A percentile compares a stretch with the other conserved stretches of the same genome.
phyloP scores from a whole-genome alignment of 1,139 yeast genomes.

The Diutina mesorugosa region DNA sequence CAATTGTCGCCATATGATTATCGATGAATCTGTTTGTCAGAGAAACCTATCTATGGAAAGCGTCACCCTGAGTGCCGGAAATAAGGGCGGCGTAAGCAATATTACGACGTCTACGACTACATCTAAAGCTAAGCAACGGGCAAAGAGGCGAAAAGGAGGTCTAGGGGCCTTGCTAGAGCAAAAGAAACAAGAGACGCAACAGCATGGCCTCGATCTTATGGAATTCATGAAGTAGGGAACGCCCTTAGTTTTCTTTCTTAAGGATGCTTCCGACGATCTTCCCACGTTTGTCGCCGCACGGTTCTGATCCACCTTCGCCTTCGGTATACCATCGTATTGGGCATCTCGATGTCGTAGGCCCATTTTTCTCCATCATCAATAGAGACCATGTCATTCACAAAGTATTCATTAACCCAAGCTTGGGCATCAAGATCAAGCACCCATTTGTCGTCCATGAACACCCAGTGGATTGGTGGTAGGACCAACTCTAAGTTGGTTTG shows the following conservation, averaged over 20 bases:
- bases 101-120: neutral
- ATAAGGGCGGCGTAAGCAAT: neutral
- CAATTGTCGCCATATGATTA: neutral
- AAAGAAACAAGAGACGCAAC: neutral
- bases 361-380: slow-evolving; percentile 63
- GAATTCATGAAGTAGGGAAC: slow-evolving; percentile 1
- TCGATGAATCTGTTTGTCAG: neutral
- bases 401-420: slow-evolving; percentile 41
- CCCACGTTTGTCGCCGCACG: neutral
- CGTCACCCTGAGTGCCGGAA: neutral
- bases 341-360: slow-evolving; percentile 47
- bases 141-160: neutral
- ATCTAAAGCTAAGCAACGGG: neutral
- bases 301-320: slow-evolving; percentile 8
- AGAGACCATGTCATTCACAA: slow-evolving; percentile 38
- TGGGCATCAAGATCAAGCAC: slow-evolving; percentile 43
- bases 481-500: slow-evolving; percentile 20
- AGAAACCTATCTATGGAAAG: too few relatives aligned
- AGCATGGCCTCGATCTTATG: neutral
- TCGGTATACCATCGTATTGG: slow-evolving; percentile 6
- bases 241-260: neutral
- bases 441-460: slow-evolving; percentile 38
- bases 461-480: slow-evolving; percentile 47
- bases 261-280: neutral
- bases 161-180: neutral